phyloP scores from a whole-genome alignment of 164 flowering plant genomes.

The Platanus orientalis region DNA sequence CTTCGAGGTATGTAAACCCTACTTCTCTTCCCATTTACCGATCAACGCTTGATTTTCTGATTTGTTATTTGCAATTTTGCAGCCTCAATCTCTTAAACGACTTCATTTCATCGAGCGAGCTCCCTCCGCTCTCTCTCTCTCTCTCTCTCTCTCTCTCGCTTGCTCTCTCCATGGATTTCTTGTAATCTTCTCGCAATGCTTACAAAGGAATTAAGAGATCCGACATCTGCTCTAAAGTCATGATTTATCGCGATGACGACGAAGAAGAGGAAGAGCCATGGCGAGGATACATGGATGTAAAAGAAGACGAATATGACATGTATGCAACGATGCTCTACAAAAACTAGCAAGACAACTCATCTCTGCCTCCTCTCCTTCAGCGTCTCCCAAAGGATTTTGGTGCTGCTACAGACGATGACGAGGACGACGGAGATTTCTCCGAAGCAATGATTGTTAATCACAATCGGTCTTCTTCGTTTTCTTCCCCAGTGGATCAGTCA shows the following conservation, averaged over 20 bases:
- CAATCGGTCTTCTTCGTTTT: slow-evolving; percentile 8
- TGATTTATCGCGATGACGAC: slow-evolving; percentile 45
- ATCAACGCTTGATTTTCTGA: too few relatives aligned
- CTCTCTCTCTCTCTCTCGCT: not conserved
- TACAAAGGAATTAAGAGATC: slow-evolving; percentile 21
- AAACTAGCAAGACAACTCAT: slow-evolving; percentile 53
- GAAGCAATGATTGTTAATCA: slow-evolving; percentile 67
- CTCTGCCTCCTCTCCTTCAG: slow-evolving; percentile 89
- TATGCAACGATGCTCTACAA: slow-evolving; percentile 70
- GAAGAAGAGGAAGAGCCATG: slow-evolving; percentile 7
- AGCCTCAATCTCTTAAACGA: too few relatives aligned
- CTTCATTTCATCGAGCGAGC: not conserved
- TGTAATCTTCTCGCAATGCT: slow-evolving; percentile 15
- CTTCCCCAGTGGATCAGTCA: slow-evolving; percentile 1
- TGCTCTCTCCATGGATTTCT: slow-evolving; percentile 18
- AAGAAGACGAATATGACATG: slow-evolving; percentile 30
- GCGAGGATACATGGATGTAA: slow-evolving; percentile 6
- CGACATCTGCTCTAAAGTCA: slow-evolving; percentile 41
- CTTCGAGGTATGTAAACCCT: too few relatives aligned
- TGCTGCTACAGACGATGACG: slow-evolving; percentile 35
- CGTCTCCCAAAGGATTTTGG: slow-evolving; percentile 95
- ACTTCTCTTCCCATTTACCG: too few relatives aligned
- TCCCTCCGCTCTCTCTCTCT: too few relatives aligned
- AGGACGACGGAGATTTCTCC: slow-evolving; percentile 29
- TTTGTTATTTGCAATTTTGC: too few relatives aligned